These are phyloP conservation scores for Leishmania aethiopica DNA, from an alignment of 208 protist species.

Conservation along the genomic window DNA sequence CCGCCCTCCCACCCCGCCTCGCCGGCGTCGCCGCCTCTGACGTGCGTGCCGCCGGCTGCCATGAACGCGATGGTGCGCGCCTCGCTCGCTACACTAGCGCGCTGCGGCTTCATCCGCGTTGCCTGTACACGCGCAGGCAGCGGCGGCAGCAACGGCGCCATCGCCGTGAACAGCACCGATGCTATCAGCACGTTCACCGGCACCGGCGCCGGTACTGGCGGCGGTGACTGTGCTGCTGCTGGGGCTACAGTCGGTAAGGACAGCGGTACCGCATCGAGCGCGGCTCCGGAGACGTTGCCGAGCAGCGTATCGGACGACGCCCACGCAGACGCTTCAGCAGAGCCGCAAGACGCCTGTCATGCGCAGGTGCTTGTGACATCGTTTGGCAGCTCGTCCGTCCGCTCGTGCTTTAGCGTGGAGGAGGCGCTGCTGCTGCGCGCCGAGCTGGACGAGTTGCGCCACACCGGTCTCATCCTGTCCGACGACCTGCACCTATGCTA, in stretches of 20 bases:
- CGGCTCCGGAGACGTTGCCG: neutral
- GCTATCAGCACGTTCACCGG: neutral
- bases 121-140: neutral
- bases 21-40: neutral
- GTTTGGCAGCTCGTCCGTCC: conserved; percentile 75
- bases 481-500: conserved; percentile 93
- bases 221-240: neutral
- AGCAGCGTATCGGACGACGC: neutral
- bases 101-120: conserved; percentile 18
- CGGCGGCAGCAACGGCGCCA: neutral
- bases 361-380: conserved; percentile 46
- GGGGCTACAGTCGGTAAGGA: neutral
- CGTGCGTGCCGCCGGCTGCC: conserved; percentile 14
- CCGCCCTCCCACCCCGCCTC: neutral
- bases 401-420: conserved; percentile 83
- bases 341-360: neutral
- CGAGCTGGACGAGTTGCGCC: conserved; percentile 72
- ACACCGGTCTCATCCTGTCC: conserved; percentile 76
- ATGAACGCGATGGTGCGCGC: conserved; percentile 19
- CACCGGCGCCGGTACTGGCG: neutral
- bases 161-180: neutral
- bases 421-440: conserved; percentile 72
- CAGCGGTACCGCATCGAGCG: neutral
- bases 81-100: conserved; percentile 21
- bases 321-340: neutral